phyloP scores from a whole-genome alignment of 2,329 filamentous ascomycete species.

The Diaporthe citri region DNA sequence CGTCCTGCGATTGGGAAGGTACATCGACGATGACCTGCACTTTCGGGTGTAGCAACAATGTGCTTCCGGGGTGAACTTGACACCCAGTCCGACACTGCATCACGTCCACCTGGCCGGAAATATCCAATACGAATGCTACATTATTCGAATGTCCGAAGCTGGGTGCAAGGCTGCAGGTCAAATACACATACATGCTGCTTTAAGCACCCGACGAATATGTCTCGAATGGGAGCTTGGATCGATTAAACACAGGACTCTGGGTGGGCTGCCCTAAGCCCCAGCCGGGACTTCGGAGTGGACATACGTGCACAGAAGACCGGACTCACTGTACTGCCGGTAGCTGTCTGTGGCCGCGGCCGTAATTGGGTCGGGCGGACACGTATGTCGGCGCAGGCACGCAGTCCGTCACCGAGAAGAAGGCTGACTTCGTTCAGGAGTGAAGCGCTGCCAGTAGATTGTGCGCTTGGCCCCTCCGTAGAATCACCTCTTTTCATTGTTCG shows the following conservation, averaged over 20 bases:
- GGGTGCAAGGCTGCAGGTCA: not conserved
- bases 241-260: not conserved
- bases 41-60: not conserved
- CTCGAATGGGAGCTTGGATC: not conserved
- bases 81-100: not conserved
- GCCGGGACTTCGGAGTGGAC: not conserved
- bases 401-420: not conserved
- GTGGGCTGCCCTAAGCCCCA: not conserved
- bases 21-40: not conserved
- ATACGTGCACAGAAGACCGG: not conserved
- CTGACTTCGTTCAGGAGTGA: constrained; percentile 36
- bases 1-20: not conserved
- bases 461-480: constrained; percentile 16
- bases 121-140: not conserved
- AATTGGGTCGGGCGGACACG: constrained; percentile 7
- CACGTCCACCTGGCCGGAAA: not conserved
- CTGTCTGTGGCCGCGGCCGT: constrained; percentile 27
- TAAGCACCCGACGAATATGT: not conserved
- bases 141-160: not conserved
- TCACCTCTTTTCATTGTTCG: constrained; percentile 17
- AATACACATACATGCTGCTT: not conserved
- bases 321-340: not conserved
- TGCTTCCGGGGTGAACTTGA: not conserved
- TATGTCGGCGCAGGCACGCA: constrained; percentile 3
- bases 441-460: constrained; percentile 29